Evolutionary conservation across 805 yeast genomes (phyloP), one percentile per base, ranked within the genome.

Genomic region (Huiozyma naganishii): DNA sequence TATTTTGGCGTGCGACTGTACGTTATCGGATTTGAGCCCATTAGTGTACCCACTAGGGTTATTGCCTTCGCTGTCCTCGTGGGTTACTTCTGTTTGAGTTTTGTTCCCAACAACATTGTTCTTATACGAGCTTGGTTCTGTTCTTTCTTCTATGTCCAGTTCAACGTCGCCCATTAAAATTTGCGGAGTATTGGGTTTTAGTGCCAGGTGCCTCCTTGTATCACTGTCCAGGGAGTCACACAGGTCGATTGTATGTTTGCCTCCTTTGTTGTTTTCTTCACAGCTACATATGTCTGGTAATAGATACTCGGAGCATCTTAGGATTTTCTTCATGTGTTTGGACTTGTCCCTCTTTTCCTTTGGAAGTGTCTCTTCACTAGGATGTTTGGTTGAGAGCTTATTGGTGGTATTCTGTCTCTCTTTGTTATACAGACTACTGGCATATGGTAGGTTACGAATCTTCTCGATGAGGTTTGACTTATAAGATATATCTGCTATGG

Each of bases 91-190:
- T 39, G 33, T 57, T 17, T 17, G 23, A 17, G 23, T 17, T 17
- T 17, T 17, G 23, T 17, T 17, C 23, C 23, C 23, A 17, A 17
- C 23, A 17, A 17, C 23, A 27, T 51, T 50, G 36, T 52, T 41
- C 35, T 52, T 53, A 47, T 52, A 55, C 43, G 53, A 55, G 45
- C 57, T 61, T 41, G 57, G 56, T 41, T 57, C 58, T 8, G 57
- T 52, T 2, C 35, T 41, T 2, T n/a, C 23, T 6, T 36, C 39
- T 36, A 23, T 17, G 9, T 27, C 32, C 10, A 7, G 32, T 7
- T 27, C 17, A 34, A 17, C 32, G 29, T 29, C n/a, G n/a, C 6
- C 27, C 7, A 27, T 11, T 12, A 34, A 34, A 11, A 34, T 34
- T 34, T 34, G 37, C 9, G 10, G 9, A 11, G 27, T 7, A 12